Evolutionary conservation across 106 monocot genomes (phyloP), one percentile per base, ranked within the genome.

Genomic region (Iris macrosiphon): DNA sequence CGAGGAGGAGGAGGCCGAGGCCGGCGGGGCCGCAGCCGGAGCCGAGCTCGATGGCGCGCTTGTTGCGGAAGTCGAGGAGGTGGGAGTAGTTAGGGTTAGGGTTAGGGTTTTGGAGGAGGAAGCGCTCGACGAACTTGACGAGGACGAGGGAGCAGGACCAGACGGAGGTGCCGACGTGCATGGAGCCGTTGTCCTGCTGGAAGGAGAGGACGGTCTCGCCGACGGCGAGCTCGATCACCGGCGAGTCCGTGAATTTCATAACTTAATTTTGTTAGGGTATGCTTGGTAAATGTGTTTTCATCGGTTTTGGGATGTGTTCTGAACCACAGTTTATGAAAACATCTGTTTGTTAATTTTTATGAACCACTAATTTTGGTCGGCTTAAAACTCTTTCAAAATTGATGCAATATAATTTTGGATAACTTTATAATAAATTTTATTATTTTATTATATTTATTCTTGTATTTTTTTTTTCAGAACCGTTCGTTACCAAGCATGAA

Each of bases 91-190:
- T 79, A 15, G 67, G 52, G 63, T 21, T 21, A 38, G 60, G 49
- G 19, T 0, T 44, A 40, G n/a, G 34, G 26, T 7, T 17, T 31
- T 11, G 15, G 64, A 21, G 44, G 42, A 77, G 71, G 71, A 77
- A 80, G 40, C 86, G 82, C 17, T 98, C 90, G 64, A 75, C 57
- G 75, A 98, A 98, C 63, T 98, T 98, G 60, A 77, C 90, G 52
- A 98, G 90, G 74, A 90, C 72, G 77, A 98, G 90, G 57, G 96
- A 98, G 78, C 77, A 90, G 1, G 96, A 83, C 90, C 96, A 98
- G 52, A 90, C 87, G 67, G 87, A 83, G 59, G 90, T 98, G 55
- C 96, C 96, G 20, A 98, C 96, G 65, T 98, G 83, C 34, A 98
- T 65, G 44, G 96, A 83, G 27, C 59, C 68, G 78, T 98, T 90